phyloP scores from a whole-genome alignment of 1,284 basidiomycete genomes.

The Irpex sp. region DNA sequence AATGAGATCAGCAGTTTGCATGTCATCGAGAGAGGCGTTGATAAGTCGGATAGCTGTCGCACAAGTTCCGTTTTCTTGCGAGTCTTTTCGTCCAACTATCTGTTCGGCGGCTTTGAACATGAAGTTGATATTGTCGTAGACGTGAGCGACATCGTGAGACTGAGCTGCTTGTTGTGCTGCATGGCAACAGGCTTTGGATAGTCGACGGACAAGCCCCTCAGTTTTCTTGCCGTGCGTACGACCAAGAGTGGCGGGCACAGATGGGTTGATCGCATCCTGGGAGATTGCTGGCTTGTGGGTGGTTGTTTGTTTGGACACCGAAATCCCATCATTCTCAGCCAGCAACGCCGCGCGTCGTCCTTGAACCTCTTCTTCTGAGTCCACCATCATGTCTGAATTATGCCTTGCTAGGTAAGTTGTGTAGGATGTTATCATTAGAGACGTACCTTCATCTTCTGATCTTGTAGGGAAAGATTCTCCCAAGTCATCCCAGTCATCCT shows the following conservation, averaged over 20 bases:
- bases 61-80: conserved; percentile 26
- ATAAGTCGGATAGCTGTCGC: conserved; percentile 19
- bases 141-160: conserved; percentile 12
- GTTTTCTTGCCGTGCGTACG: background rate
- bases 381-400: no score
- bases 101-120: conserved; percentile 3
- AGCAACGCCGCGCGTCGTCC: no score
- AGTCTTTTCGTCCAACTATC: conserved; percentile 12
- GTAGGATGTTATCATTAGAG: no score
- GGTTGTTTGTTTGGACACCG: no score
- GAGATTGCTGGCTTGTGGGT: background rate
- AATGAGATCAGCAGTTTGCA: conserved; percentile 16
- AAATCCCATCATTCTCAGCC: no score
- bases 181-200: background rate
- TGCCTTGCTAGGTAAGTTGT: no score
- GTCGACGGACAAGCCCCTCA: background rate
- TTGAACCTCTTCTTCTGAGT: no score
- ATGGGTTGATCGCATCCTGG: background rate
- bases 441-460: no score
- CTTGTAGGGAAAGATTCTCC: no score
- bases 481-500: no score
- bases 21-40: conserved; percentile 17
- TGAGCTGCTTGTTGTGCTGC: background rate
- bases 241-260: background rate
- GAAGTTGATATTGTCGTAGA: conserved; percentile 22